Conservation (phyloP, 2,329 filamentous ascomycete genomes). For the Madurella mycetomatis region DNA sequence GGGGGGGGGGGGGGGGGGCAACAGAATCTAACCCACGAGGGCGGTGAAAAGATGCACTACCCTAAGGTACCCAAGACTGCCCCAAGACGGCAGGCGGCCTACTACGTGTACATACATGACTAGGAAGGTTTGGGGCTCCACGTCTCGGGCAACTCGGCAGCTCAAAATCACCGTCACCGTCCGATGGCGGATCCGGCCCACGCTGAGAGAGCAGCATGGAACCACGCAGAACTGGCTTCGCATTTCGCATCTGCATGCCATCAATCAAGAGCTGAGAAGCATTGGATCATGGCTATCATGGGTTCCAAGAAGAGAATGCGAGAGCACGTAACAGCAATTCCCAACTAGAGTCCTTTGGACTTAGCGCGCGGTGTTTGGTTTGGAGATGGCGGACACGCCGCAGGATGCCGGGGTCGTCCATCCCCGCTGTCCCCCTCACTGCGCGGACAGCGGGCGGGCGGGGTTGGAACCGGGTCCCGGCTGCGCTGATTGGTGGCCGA, state of each 20-base stretch:
- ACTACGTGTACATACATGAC: background rate
- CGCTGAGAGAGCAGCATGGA: background rate
- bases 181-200: slow-evolving; percentile 7
- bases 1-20: background rate
- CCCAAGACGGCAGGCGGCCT: background rate
- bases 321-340: slow-evolving; percentile 1
- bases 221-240: background rate
- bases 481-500: slow-evolving; percentile 12
- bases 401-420: background rate
- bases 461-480: background rate
- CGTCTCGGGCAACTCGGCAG: slow-evolving; percentile 19
- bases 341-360: background rate
- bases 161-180: slow-evolving; percentile 3
- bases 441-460: slow-evolving; percentile 2
- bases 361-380: too few species aligned
- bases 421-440: slow-evolving; percentile 12
- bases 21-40: background rate
- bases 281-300: background rate
- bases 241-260: background rate
- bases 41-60: slow-evolving; percentile 17
- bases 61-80: too few species aligned
- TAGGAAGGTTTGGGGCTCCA: slow-evolving; percentile 10
- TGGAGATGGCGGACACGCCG: too few species aligned
- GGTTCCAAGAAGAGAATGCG: background rate
- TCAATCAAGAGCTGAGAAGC: background rate